A percentile compares a stretch with the other conserved stretches of the same genome.
These are phyloP conservation scores for Hanseniaspora taiwanica DNA, from an alignment of 805 yeast species.

Conservation along the genomic window DNA sequence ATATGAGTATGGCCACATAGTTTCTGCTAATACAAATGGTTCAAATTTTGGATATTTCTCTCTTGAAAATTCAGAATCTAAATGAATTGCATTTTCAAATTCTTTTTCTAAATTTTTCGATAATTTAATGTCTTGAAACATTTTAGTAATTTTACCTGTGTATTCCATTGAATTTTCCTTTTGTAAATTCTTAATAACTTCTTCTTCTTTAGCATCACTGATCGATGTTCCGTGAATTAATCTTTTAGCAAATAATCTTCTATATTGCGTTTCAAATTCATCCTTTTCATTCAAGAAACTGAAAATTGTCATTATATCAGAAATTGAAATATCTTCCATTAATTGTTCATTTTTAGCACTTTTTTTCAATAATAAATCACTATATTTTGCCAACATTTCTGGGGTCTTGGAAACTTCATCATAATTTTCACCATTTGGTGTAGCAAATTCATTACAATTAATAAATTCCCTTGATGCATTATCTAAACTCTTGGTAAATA, in stretches of 20 bases:
- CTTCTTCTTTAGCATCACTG: slow-evolving; percentile 69
- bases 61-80: slow-evolving; percentile 19
- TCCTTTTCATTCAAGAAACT: slow-evolving; percentile 87
- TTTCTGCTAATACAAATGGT: slow-evolving; percentile 72
- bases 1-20: slow-evolving; percentile 67
- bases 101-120: slow-evolving; percentile 57
- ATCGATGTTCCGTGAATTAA: slow-evolving; percentile 77
- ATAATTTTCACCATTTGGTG: slow-evolving; percentile 37
- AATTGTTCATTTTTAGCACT: slow-evolving; percentile 56
- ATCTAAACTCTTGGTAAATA: slow-evolving; percentile 78
- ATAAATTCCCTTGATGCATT: slow-evolving; percentile 77
- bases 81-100: slow-evolving; percentile 22
- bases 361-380: slow-evolving; percentile 71
- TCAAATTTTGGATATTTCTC: slow-evolving; percentile 37
- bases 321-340: slow-evolving; percentile 60
- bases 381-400: slow-evolving; percentile 78
- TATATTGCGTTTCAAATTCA: slow-evolving; percentile 85
- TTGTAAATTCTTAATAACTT: slow-evolving; percentile 72
- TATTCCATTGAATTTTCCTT: slow-evolving; percentile 86
- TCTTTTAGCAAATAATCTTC: slow-evolving; percentile 79
- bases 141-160: slow-evolving; percentile 84
- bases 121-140: slow-evolving; percentile 88
- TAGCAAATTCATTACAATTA: slow-evolving; percentile 71
- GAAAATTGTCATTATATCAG: slow-evolving; percentile 77
- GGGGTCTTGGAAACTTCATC: slow-evolving; percentile 66